These are phyloP conservation scores for Lepidium didymum DNA, from an alignment of 345 rosid genomes.

Conservation along the genomic window DNA sequence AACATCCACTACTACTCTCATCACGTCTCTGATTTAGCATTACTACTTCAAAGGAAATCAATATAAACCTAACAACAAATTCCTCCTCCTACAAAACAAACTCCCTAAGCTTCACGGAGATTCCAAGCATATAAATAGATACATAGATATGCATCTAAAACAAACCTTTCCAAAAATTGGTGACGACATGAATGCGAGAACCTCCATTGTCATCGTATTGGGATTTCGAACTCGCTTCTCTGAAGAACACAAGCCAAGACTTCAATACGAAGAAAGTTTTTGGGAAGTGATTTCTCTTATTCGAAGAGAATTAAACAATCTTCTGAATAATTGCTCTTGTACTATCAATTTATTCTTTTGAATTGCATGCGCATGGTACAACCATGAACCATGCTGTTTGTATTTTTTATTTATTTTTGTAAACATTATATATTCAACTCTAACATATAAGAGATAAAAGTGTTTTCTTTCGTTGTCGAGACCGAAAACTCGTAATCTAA, in stretches of 20 bases:
- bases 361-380: not conserved
- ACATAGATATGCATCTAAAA: not conserved
- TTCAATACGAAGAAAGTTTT: constrained; percentile 9
- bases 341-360: not conserved
- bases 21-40: constrained; percentile 1
- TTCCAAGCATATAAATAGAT: not conserved
- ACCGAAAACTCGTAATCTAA: too few species aligned
- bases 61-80: not conserved
- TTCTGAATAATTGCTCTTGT: not conserved
- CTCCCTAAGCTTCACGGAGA: not conserved
- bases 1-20: not conserved
- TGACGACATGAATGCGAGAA: constrained; percentile 63
- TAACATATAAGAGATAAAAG: too few species aligned
- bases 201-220: constrained; percentile 47
- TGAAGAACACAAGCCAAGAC: constrained; percentile 8
- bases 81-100: not conserved
- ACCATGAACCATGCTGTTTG: too few species aligned
- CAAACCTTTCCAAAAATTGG: constrained; percentile 93
- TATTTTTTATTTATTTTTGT: too few species aligned
- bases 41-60: not conserved
- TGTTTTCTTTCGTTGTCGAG: too few species aligned
- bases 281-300: constrained; percentile 12
- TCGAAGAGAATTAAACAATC: not conserved
- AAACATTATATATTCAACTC: too few species aligned
- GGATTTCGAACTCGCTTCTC: constrained; percentile 23